phyloP scores from a whole-genome alignment of 495 filamentous ascomycete genomes.

The Trichoderma gamsii region DNA sequence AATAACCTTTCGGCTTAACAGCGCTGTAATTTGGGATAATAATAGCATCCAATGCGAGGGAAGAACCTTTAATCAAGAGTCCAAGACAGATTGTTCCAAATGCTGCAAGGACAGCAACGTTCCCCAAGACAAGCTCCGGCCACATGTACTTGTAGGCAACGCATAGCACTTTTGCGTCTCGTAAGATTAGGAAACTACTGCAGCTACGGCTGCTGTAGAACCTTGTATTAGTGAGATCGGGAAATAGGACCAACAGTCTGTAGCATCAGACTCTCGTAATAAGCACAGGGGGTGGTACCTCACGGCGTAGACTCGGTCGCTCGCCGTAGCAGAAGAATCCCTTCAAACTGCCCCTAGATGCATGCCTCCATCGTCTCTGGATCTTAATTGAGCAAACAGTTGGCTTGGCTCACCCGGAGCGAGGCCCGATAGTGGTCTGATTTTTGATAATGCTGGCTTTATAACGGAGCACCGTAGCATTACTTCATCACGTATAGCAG shows the following conservation, averaged over 20 bases:
- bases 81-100: background rate
- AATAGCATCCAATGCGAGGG: background rate
- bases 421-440: background rate
- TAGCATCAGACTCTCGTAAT: background rate
- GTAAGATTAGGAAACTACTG: background rate
- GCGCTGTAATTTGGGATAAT: background rate
- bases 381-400: background rate
- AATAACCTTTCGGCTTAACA: background rate
- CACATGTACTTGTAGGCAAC: background rate
- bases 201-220: background rate
- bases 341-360: background rate
- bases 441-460: background rate
- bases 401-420: background rate
- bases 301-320: background rate
- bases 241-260: background rate
- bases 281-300: background rate
- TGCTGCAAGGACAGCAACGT: background rate
- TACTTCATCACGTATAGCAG: background rate
- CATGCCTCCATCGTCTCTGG: background rate
- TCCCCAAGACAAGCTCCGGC: background rate
- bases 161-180: background rate
- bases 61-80: no score
- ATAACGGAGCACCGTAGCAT: background rate
- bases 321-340: background rate
- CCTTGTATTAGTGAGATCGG: background rate